These are phyloP conservation scores for Solanum pennellii DNA, from an alignment of 257 asterid species.

Conservation along the genomic window DNA sequence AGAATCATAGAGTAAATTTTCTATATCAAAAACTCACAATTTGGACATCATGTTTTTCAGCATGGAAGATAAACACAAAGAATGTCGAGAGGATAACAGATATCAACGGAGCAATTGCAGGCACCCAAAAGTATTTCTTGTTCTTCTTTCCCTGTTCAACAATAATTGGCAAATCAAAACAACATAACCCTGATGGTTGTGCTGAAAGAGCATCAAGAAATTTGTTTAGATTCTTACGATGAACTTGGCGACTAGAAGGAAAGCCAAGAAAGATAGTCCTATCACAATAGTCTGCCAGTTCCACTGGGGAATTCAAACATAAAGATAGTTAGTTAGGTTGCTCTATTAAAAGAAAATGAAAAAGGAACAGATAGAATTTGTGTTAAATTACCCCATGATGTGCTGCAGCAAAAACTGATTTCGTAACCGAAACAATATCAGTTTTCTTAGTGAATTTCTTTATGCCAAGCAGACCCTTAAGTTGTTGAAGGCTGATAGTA, in stretches of 20 bases:
- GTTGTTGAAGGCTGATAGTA: slow-evolving; percentile 70
- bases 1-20: background rate
- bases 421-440: slow-evolving; percentile 56
- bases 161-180: background rate
- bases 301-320: slow-evolving; percentile 37
- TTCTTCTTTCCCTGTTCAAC: slow-evolving; percentile 47
- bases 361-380: background rate
- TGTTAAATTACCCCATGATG: slow-evolving; percentile 47
- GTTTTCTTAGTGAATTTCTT: slow-evolving; percentile 55
- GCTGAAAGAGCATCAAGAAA: background rate
- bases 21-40: slow-evolving; percentile 28
- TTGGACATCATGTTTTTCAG: slow-evolving; percentile 53
- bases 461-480: slow-evolving; percentile 62
- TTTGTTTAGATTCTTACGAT: slow-evolving; percentile 33
- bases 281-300: slow-evolving; percentile 65
- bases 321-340: background rate
- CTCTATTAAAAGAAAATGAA: background rate
- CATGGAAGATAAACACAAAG: slow-evolving; percentile 51
- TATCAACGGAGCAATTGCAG: slow-evolving; percentile 71
- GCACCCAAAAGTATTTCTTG: slow-evolving; percentile 53
- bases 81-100: slow-evolving; percentile 60
- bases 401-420: slow-evolving; percentile 29
- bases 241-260: slow-evolving; percentile 42
- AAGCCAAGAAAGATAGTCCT: slow-evolving; percentile 48
- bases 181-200: background rate